Evolutionary conservation across 768 basidiomycete genomes (phyloP).

Genomic region (Mycena albidolilacea): DNA sequence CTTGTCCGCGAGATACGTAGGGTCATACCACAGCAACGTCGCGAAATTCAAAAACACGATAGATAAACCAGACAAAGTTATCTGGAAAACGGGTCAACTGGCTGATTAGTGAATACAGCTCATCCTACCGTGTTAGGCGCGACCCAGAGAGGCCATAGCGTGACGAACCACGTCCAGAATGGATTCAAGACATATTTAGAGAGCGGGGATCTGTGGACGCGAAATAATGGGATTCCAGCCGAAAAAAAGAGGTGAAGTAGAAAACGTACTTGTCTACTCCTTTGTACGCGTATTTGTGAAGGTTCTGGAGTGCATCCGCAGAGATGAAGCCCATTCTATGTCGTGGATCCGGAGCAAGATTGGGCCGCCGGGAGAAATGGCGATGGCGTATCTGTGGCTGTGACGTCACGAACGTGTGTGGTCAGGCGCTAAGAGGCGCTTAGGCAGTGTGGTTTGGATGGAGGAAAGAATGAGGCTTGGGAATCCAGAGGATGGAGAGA

Average conservation of each 20-base stretch:
- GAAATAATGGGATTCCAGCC: constrained; percentile 25
- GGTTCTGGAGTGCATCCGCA: constrained; percentile 75
- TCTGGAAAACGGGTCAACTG: constrained; percentile 62
- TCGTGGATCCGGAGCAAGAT: not conserved
- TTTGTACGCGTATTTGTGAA: constrained; percentile 85
- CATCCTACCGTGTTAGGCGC: constrained; percentile 90
- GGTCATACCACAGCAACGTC: constrained; percentile 89
- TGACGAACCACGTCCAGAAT: constrained; percentile 95
- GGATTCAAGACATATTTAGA: constrained; percentile 85
- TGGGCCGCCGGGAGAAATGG: constrained; percentile 9
- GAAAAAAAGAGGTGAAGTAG: constrained; percentile 12
- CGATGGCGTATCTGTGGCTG: constrained; percentile 8
- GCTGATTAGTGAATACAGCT: not conserved
- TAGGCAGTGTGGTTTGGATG: too few species aligned
- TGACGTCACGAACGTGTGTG: constrained; percentile 12
- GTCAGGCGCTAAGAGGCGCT: too few species aligned
- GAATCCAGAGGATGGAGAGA: too few species aligned
- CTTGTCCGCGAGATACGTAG: constrained; percentile 77
- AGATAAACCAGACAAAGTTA: constrained; percentile 87
- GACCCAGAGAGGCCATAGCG: constrained; percentile 85
- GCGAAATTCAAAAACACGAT: constrained; percentile 89
- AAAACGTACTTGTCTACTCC: constrained; percentile 79
- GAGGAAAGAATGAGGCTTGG: too few species aligned
- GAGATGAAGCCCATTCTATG: constrained; percentile 75
- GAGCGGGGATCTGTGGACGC: constrained; percentile 72